Evolutionary conservation across 2,329 filamentous ascomycete species (phyloP).

Genomic region (Cucurbitaria berberidis): DNA sequence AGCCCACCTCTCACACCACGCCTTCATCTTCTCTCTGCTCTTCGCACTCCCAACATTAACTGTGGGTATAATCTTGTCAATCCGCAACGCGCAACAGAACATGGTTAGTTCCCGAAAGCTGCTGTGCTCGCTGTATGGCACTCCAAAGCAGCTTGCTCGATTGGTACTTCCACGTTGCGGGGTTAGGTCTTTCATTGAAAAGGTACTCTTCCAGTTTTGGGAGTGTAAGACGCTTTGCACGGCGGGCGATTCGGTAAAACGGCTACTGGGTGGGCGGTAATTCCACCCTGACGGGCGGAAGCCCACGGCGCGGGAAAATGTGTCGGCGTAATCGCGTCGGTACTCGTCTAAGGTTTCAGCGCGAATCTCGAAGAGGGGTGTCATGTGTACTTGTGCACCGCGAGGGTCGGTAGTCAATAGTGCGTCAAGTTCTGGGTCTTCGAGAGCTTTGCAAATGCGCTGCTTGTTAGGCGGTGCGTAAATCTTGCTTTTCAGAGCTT

Average conservation of each 20-base stretch:
- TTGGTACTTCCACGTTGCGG: constrained; percentile 83
- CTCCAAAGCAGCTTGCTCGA: constrained; percentile 86
- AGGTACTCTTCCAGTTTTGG: constrained; percentile 76
- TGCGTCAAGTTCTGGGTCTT: constrained; percentile 79
- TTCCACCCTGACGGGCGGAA: constrained; percentile 96
- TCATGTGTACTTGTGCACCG: constrained; percentile 97
- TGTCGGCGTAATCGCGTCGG: constrained; percentile 75
- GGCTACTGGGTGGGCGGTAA: constrained; percentile 74
- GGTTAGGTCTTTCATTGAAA: constrained; percentile 72
- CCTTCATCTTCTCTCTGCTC: constrained; percentile 69
- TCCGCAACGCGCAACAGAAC: constrained; percentile 85
- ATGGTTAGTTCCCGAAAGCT: constrained; percentile 93
- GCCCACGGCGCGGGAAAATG: constrained; percentile 85
- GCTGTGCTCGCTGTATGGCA: constrained; percentile 95
- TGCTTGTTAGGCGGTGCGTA: constrained; percentile 85
- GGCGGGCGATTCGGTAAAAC: constrained; percentile 66
- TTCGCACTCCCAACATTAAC: constrained; percentile 79
- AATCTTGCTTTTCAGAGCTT: constrained; percentile 84
- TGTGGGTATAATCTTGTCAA: constrained; percentile 90
- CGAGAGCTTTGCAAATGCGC: constrained; percentile 81
- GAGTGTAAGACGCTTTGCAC: constrained; percentile 70
- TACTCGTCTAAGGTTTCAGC: constrained; percentile 92
- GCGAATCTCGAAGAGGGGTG: constrained; percentile 90
- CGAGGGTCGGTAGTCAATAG: constrained; percentile 80
- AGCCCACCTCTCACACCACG: constrained; percentile 69